Evolutionary conservation across 768 basidiomycete genomes (phyloP), one percentile per base, ranked within the genome.

Genomic region (Tylopilus plumbeoviolaceoides): DNA sequence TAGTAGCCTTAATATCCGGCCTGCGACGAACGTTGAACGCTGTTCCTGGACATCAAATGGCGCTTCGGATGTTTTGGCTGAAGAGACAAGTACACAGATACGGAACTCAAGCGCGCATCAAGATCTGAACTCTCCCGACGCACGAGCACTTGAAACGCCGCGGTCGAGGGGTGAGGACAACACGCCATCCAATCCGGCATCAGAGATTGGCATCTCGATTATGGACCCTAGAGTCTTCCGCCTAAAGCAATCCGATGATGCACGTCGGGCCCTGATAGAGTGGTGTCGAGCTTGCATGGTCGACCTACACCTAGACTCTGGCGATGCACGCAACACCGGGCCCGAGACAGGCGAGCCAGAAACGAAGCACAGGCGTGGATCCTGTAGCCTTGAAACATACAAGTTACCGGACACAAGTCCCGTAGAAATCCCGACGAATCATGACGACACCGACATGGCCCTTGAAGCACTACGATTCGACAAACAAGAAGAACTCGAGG

Each of bases 151-250:
- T 17, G 28, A 41, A 44, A 30, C 8, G 4, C 58, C 23, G 12
- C 4, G 1, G 33, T 20, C 23, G 10, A 28, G 36, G 33, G 20
- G 21, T 23, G 20, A 20, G 35, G 50, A n/a, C n/a, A 27, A 8
- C 33, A 30, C 7, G 14, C 8, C 27, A 17, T 39, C 46, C 5
- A 18, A 11, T 15, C 3, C 36, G 9, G 14, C 44, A 15, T 18
- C 17, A 4, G 44, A 44, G 38, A n/a, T 38, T 11, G 33, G 30
- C 11, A 15, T 7, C 8, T 11, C n/a, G 44, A 44, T 60, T 3
- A 20, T 35, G 28, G 58, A 63, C 35, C 61, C 61, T n/a, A 36
- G 55, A 10, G 18, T 53, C 3, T 18, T 21, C 33, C 33, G n/a
- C 9, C 39, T 63, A 25, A 18, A 7, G 7, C 58, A 25, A 44